phyloP scores from a whole-genome alignment of 148 eudicot genomes.

The Nyssa sinensis region DNA sequence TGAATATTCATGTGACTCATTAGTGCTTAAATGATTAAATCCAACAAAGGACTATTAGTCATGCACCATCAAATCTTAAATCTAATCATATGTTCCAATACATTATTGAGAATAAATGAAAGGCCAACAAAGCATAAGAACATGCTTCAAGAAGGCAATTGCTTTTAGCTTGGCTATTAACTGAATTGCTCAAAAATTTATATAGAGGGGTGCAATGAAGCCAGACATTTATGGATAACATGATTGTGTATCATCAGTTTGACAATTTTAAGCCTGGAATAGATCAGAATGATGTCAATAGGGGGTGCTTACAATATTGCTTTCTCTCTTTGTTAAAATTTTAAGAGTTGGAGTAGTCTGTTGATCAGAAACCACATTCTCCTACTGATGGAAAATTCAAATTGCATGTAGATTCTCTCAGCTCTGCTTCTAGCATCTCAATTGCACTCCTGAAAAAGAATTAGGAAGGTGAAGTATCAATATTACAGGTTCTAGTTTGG shows the following conservation, averaged over 20 bases:
- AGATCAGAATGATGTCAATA: background rate
- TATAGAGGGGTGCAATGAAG: background rate
- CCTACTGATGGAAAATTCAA: slow-evolving; percentile 23
- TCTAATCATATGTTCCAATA: background rate
- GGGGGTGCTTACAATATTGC: slow-evolving; percentile 47
- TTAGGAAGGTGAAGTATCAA: background rate
- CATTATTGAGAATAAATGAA: background rate
- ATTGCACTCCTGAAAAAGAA: slow-evolving; percentile 74
- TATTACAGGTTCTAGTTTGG: background rate
- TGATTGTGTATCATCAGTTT: background rate
- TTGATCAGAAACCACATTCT: slow-evolving; percentile 33
- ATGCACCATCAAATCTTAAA: background rate
- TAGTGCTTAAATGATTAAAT: too few species aligned
- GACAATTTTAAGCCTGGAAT: background rate
- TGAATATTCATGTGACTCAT: too few species aligned
- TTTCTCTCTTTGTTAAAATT: slow-evolving; percentile 29
- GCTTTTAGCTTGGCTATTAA: background rate
- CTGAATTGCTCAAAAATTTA: background rate
- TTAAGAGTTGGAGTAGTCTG: slow-evolving; percentile 32
- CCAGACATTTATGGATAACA: background rate
- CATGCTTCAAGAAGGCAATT: background rate
- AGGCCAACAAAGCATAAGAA: background rate
- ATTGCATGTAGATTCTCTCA: slow-evolving; percentile 36
- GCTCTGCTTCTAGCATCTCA: slow-evolving; percentile 76
- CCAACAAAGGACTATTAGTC: background rate